These are phyloP conservation scores for Heliamphora pulchella DNA, from an alignment of 179 eudicot genomes.

Conservation along the genomic window DNA sequence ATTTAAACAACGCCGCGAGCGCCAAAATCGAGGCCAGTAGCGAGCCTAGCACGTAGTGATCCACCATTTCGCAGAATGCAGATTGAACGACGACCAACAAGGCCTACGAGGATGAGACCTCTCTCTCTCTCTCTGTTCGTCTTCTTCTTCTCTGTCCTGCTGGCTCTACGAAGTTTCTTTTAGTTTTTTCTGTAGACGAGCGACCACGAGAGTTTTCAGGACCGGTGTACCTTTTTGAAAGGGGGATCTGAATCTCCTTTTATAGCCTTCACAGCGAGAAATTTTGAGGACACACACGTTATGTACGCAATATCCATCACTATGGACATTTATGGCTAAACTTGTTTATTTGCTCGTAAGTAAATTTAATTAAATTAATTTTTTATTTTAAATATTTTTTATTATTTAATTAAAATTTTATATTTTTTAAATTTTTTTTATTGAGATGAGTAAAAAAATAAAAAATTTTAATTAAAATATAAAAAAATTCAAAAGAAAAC, in stretches of 20 bases:
- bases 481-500: too few relatives aligned
- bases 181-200: not conserved
- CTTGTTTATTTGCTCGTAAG: too few relatives aligned
- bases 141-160: not conserved
- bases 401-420: too few relatives aligned
- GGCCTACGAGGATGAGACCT: not conserved
- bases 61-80: constrained; percentile 19
- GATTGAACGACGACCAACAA: not conserved
- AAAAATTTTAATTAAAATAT: too few relatives aligned
- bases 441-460: too few relatives aligned
- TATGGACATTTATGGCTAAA: too few relatives aligned
- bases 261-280: not conserved
- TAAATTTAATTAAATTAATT: too few relatives aligned
- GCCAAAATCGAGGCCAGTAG: constrained; percentile 19
- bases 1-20: constrained; percentile 12
- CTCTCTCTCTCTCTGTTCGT: not conserved
- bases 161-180: not conserved
- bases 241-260: not conserved
- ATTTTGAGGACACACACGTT: too few relatives aligned
- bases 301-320: too few relatives aligned
- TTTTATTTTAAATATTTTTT: too few relatives aligned
- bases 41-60: constrained; percentile 19
- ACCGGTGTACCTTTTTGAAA: not conserved
- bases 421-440: too few relatives aligned
- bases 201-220: constrained; percentile 5